Conservation (phyloP, 1,139 yeast genomes). For the Sugiyamaella pinicola region DNA sequence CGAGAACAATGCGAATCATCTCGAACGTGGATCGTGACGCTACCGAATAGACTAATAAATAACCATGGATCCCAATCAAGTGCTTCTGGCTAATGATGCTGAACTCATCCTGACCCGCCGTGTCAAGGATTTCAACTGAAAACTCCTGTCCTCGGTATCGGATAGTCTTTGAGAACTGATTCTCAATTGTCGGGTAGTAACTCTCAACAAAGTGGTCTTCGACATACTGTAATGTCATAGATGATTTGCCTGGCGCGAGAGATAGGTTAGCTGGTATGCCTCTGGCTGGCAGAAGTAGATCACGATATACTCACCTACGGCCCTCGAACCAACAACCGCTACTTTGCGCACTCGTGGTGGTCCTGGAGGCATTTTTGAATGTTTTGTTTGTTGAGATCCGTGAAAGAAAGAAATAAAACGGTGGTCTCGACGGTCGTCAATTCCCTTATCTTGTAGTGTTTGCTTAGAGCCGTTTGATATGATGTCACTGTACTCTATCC, state of each 20-base stretch:
- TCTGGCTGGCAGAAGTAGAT: too few relatives aligned
- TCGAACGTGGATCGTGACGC: slow-evolving; percentile 80
- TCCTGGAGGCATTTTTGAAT: slow-evolving; percentile 9
- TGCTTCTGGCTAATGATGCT: slow-evolving; percentile 79
- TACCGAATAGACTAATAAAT: slow-evolving; percentile 78
- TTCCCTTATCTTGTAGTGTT: slow-evolving; percentile 6
- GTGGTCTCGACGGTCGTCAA: too few relatives aligned
- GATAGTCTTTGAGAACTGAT: slow-evolving; percentile 75
- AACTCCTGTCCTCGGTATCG: slow-evolving; percentile 67
- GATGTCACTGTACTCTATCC: slow-evolving; percentile 1
- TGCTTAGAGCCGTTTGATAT: slow-evolving; percentile 1
- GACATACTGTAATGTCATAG: slow-evolving; percentile 83
- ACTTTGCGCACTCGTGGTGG: slow-evolving; percentile 52
- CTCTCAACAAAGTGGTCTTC: slow-evolving; percentile 88
- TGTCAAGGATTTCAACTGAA: slow-evolving; percentile 78
- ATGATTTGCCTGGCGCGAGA: slow-evolving; percentile 66
- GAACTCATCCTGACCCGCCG: slow-evolving; percentile 88
- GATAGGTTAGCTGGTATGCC: not conserved
- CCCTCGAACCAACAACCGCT: slow-evolving; percentile 86
- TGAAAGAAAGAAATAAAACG: not conserved
- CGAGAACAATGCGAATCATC: slow-evolving; percentile 72
- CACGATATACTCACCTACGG: slow-evolving; percentile 62
- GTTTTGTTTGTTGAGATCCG: not conserved
- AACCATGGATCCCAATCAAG: slow-evolving; percentile 81
- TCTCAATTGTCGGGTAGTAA: slow-evolving; percentile 89